Base-by-base conservation (phyloP, 2,329 filamentous ascomycete genomes). In the Rasamsonia emersonii region DNA sequence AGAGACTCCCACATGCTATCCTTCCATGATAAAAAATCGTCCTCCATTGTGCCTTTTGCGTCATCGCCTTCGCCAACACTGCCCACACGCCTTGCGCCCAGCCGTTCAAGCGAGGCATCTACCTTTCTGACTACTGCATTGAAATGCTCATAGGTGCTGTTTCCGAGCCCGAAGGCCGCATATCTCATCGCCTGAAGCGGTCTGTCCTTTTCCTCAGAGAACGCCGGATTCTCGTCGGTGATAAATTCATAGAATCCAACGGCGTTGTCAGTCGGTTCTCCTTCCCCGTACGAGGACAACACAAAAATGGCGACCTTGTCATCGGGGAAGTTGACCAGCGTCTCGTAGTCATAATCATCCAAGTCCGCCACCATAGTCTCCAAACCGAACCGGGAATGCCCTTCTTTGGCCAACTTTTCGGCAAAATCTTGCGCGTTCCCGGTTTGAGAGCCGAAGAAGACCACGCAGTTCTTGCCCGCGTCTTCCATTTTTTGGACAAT, bases 391-490 rank as follows among this genome's bases (percentile, higher is more conserved):
- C 88, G 75, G 45, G 83, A 85, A 59, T 86, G 84, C 52, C 86
- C 86, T 58, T 95, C 88, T 67, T 93, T 91, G 42, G 86, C 84
- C 43, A 95, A 68, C 45, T 86, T 76, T 10, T 85, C 86, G 43
- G 88, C 88, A 54, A 94, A 94, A 55, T 93, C 86, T 64, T 95
- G 88, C 25, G 88, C 88, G 15, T 86, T 95, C 43, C 88, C 88
- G 10, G 88, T 94, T 65, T 95, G 88, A 15, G 88, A 94, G 43
- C 88, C 88, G 59, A 93, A 95, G 68, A 95, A 91, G 49, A 94
- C n/a, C 33, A 30, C n/a, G n/a, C n/a, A n/a, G n/a, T n/a, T n/a
- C n/a, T n/a, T n/a, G n/a, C n/a, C n/a, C n/a, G n/a, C n/a, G n/a
- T n/a, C n/a, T n/a, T n/a, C n/a, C n/a, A n/a, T n/a, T n/a, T n/a